A percentile compares a stretch with the other conserved stretches of the same genome.
Evolutionary conservation across 2,329 filamentous ascomycete species (phyloP).

Genomic region (Cordyceps fumosorosea): DNA sequence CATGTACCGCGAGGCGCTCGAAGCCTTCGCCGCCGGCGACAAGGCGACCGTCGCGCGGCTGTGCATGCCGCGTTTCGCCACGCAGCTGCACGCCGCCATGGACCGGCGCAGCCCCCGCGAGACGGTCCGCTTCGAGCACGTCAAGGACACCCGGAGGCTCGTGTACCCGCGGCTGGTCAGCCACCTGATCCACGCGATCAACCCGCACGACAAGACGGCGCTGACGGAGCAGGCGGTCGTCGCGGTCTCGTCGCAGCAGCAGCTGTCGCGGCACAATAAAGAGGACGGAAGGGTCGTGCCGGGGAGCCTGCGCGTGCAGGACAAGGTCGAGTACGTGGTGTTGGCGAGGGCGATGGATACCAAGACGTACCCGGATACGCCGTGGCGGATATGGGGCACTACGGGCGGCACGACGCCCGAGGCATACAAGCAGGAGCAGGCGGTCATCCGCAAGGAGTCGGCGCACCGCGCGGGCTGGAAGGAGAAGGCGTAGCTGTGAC

Average conservation of each 20-base stretch:
- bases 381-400: slow-evolving; percentile 63
- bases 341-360: slow-evolving; percentile 43
- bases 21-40: slow-evolving; percentile 55
- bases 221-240: slow-evolving; percentile 51
- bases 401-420: slow-evolving; percentile 46
- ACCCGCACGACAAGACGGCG: slow-evolving; percentile 32
- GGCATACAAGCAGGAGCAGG: slow-evolving; percentile 29
- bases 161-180: slow-evolving; percentile 46
- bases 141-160: slow-evolving; percentile 38
- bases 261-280: slow-evolving; percentile 36
- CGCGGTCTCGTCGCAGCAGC: slow-evolving; percentile 50
- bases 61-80: slow-evolving; percentile 47
- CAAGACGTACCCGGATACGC: slow-evolving; percentile 38
- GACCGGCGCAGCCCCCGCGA: slow-evolving; percentile 41
- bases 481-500: slow-evolving; percentile 2
- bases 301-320: slow-evolving; percentile 43
- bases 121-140: slow-evolving; percentile 46
- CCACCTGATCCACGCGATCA: slow-evolving; percentile 44
- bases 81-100: slow-evolving; percentile 47
- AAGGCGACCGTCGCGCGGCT: slow-evolving; percentile 41
- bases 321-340: slow-evolving; percentile 59
- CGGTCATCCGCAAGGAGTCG: slow-evolving; percentile 27
- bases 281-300: slow-evolving; percentile 30
- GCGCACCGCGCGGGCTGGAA: slow-evolving; percentile 28
- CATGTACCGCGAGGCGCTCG: slow-evolving; percentile 56